Conservation (phyloP, 495 filamentous ascomycete genomes). For the Penicillium bialowiezense region DNA sequence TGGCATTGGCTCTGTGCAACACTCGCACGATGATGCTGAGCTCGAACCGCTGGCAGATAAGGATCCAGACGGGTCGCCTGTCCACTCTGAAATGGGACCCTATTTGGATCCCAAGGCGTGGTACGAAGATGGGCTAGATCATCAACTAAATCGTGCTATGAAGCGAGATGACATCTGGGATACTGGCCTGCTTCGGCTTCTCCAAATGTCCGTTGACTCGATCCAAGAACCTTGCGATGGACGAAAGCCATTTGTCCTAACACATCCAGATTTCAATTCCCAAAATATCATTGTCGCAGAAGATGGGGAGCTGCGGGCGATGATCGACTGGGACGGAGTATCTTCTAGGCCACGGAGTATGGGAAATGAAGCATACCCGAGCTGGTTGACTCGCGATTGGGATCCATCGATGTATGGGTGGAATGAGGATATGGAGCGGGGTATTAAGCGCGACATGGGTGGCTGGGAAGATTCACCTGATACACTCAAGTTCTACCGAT, state of each 20-base stretch:
- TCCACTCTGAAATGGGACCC: neutral
- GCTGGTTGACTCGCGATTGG: neutral
- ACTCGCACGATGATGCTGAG: too few relatives aligned
- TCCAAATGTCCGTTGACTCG: neutral
- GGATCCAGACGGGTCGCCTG: too few relatives aligned
- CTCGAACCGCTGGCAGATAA: too few relatives aligned
- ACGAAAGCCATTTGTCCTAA: neutral
- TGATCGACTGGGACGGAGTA: neutral
- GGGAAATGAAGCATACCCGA: neutral
- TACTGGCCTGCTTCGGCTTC: neutral
- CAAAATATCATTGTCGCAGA: neutral
- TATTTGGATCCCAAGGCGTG: neutral
- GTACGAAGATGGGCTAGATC: neutral
- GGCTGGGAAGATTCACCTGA: neutral
- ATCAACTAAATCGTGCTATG: neutral
- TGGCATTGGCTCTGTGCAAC: neutral
- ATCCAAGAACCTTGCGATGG: neutral
- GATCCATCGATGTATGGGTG: neutral
- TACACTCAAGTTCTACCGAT: neutral
- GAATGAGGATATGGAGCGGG: neutral
- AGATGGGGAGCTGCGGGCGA: neutral
- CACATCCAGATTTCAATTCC: neutral
- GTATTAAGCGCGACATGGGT: neutral
- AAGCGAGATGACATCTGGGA: neutral
- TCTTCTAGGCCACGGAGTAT: neutral